Evolutionary conservation across 192 early-diverging fungal species (phyloP).

Genomic region (Podila minutissima): DNA sequence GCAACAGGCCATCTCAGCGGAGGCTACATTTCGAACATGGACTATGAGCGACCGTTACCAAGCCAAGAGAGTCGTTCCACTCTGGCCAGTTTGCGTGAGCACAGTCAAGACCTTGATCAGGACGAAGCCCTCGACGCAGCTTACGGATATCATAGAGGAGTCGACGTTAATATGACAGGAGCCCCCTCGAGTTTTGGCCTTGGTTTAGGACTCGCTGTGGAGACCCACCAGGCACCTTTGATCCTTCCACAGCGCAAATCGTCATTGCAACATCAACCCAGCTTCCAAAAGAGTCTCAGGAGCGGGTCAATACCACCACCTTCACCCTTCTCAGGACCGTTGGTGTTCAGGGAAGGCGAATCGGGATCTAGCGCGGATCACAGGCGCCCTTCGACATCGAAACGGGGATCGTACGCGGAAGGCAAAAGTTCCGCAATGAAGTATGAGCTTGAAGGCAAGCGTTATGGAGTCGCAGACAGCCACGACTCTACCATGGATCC

Average conservation of each 20-base stretch:
- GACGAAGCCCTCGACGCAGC: neutral
- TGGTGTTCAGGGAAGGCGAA: neutral
- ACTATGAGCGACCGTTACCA: neutral
- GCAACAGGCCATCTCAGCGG: neutral
- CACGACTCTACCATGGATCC: neutral
- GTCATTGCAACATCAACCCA: neutral
- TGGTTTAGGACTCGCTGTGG: neutral
- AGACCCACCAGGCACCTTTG: neutral
- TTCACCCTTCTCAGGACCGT: neutral
- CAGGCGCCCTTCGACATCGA: neutral
- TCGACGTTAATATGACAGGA: neutral
- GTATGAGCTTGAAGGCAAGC: neutral
- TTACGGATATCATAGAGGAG: slow-evolving; percentile 4
- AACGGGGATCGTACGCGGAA: neutral
- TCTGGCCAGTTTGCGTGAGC: neutral
- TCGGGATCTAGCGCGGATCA: neutral
- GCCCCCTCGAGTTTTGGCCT: neutral
- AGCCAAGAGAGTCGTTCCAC: slow-evolving; percentile 10
- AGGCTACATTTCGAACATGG: neutral
- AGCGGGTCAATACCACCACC: too few species aligned
- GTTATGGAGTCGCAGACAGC: neutral
- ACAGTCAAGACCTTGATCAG: neutral
- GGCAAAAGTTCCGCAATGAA: neutral
- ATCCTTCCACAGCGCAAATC: neutral
- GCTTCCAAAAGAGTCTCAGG: too few species aligned